These are phyloP conservation scores for Termitomyces sp. DNA, from an alignment of 768 basidiomycete species.

Conservation along the genomic window DNA sequence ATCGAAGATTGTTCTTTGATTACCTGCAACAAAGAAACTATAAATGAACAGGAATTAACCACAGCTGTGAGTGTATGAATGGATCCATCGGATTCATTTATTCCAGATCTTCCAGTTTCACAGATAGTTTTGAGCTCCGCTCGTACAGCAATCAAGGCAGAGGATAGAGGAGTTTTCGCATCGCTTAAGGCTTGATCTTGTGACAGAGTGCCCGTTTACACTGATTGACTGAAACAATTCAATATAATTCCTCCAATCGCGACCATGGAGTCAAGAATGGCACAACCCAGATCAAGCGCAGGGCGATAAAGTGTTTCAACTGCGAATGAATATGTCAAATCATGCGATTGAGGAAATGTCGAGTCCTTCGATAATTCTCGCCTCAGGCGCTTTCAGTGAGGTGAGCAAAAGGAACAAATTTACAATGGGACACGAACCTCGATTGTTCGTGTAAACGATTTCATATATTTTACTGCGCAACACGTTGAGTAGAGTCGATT, in stretches of 20 bases:
- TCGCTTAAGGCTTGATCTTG: conserved; percentile 12
- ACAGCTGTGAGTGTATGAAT: conserved; percentile 22
- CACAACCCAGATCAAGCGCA: conserved; percentile 27
- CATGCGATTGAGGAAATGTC: conserved; percentile 14
- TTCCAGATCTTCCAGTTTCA: conserved; percentile 22
- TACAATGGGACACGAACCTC: conserved; percentile 18
- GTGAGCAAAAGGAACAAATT: not conserved
- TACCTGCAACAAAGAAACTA: conserved; percentile 41
- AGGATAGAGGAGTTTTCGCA: conserved; percentile 17
- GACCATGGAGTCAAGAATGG: conserved; percentile 28
- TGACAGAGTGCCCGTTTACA: not conserved
- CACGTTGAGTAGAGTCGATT: not conserved
- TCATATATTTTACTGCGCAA: conserved; percentile 31
- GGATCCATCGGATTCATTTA: conserved; percentile 12
- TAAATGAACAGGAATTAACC: conserved; percentile 30
- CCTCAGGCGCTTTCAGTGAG: conserved; percentile 26
- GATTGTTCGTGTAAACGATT: conserved; percentile 34
- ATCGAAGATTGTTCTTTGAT: not conserved
- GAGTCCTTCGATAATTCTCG: conserved; percentile 40
- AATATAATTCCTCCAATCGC: conserved; percentile 26
- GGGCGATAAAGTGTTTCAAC: conserved; percentile 18
- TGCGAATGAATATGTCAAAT: conserved; percentile 2
- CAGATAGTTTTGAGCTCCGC: conserved; percentile 26
- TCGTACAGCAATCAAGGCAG: conserved; percentile 18
- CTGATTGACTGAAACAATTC: conserved; percentile 19